Base-by-base conservation (phyloP, 2,329 filamentous ascomycete genomes). In the Phyllosticta citribraziliensis region DNA sequence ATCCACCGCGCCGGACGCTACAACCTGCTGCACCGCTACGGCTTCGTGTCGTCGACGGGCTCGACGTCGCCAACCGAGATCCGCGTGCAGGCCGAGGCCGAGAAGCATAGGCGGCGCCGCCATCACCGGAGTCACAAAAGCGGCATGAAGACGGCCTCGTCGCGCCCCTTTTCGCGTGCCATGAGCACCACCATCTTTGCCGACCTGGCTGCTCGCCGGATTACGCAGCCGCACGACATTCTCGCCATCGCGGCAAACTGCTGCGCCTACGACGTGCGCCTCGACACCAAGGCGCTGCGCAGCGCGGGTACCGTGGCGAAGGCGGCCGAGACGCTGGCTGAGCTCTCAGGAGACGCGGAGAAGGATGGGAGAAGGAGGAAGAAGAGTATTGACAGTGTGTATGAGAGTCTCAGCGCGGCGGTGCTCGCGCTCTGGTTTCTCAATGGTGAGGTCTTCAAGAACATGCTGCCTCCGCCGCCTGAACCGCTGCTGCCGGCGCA, bases 241-340 rank as follows among this genome's bases (percentile, higher is more conserved):
- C 59, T 63, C 2, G 62, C 63, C 10, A 65, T 65, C 55, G 54
- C 62, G n/a, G 60, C 62, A 2, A 65, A 65, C 19, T 61, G 61
- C 52, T 65, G 62, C 54, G 52, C 57, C 19, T 65, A 65, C 52
- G 53, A 62, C 55, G 59, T 54, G 6, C 47, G 58, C 2, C 58
- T 61, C 24, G 58, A 61, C 47, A 56, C 58, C 2, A 61, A 53
- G 12, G n/a, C 35, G 0, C 19, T 61, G 19, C 30, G 33, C 17
- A 52, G 35, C 9, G 50, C 58, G 14, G 25, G 55, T 6, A 17
- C 20, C 20, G 33, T 40, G 5, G 33, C 10, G 0, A 17, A 40
- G 33, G 33, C 33, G 33, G 33, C 33, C 2, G 14, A 40, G 33
- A 40, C 1, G 14, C 33, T 40, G 11, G 33, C 33, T 57, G 40